Conservation (phyloP, 345 rosid genomes). For the Limnanthes douglasii region DNA sequence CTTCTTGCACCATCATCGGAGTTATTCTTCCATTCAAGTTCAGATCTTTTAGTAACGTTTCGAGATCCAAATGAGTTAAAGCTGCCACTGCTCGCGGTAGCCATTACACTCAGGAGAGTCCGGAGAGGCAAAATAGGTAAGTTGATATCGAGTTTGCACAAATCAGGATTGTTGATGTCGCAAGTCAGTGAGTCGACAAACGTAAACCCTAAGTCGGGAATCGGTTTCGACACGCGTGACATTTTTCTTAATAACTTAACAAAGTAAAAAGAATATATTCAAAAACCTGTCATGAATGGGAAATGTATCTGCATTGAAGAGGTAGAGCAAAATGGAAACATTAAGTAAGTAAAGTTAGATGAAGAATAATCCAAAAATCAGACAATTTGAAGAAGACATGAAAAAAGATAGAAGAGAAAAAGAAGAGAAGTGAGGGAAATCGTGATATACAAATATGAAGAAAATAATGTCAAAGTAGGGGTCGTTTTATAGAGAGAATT, state of each 20-base stretch:
- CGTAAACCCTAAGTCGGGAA: constrained; percentile 16
- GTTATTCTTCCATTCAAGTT: constrained; percentile 24
- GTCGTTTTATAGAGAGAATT: constrained; percentile 12
- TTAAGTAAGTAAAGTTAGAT: too few relatives aligned
- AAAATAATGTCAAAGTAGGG: constrained; percentile 27
- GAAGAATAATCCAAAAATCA: constrained; percentile 8
- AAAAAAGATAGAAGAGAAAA: constrained; percentile 9
- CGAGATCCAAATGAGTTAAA: constrained; percentile 82
- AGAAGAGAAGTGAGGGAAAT: constrained; percentile 36
- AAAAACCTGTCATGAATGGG: too few relatives aligned
- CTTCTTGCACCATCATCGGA: too few relatives aligned
- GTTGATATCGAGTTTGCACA: constrained; percentile 61
- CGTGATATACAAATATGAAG: constrained; percentile 53
- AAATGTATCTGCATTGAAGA: constrained; percentile 20
- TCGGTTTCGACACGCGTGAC: constrained; percentile 38
- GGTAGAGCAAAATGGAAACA: neutral
- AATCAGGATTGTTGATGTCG: constrained; percentile 61
- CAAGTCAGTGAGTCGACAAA: constrained; percentile 34
- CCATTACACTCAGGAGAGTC: constrained; percentile 21
- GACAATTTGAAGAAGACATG: constrained; percentile 19
- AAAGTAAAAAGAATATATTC: too few relatives aligned
- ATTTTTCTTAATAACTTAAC: constrained; percentile 15
- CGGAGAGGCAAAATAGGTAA: constrained; percentile 87
- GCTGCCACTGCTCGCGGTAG: constrained; percentile 34
- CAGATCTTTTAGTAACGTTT: constrained; percentile 24